Conservation (phyloP, 2,329 filamentous ascomycete genomes). For the Gyromitra esculenta region DNA sequence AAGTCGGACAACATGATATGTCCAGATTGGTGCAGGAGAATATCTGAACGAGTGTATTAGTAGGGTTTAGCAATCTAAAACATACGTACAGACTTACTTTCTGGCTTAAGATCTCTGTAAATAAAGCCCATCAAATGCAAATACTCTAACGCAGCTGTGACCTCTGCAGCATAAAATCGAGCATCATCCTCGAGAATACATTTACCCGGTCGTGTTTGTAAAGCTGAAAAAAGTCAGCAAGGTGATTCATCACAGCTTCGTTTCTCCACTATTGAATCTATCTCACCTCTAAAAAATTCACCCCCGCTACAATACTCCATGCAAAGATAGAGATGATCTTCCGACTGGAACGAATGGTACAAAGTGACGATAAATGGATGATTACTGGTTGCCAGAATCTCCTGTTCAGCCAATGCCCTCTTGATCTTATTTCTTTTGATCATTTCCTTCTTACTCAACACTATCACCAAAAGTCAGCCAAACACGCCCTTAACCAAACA, state of each 20-base stretch:
- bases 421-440: conserved; percentile 99
- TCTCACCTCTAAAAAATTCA: conserved; percentile 84
- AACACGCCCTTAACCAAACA: conserved; percentile 9
- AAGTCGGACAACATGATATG: conserved; percentile 99
- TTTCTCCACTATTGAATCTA: background rate
- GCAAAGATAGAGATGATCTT: conserved; percentile 98
- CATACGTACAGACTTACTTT: conserved; percentile 71
- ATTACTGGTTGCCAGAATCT: conserved; percentile 97
- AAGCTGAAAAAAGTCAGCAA: conserved; percentile 64
- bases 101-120: conserved; percentile 95
- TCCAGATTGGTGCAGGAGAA: conserved; percentile 96
- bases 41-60: conserved; percentile 72
- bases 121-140: conserved; percentile 99
- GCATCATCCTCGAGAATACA: conserved; percentile 97
- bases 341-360: conserved; percentile 98
- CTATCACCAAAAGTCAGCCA: conserved; percentile 64
- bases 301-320: conserved; percentile 99
- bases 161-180: conserved; percentile 95
- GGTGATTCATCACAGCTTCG: background rate
- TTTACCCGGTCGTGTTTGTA: conserved; percentile 96
- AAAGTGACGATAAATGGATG: conserved; percentile 98
- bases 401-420: conserved; percentile 93
- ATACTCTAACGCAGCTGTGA: conserved; percentile 95
- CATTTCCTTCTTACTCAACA: conserved; percentile 99
- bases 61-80: conserved; percentile 19